Conservation (phyloP, 2,329 filamentous ascomycete species). For the Fusarium sp. region DNA sequence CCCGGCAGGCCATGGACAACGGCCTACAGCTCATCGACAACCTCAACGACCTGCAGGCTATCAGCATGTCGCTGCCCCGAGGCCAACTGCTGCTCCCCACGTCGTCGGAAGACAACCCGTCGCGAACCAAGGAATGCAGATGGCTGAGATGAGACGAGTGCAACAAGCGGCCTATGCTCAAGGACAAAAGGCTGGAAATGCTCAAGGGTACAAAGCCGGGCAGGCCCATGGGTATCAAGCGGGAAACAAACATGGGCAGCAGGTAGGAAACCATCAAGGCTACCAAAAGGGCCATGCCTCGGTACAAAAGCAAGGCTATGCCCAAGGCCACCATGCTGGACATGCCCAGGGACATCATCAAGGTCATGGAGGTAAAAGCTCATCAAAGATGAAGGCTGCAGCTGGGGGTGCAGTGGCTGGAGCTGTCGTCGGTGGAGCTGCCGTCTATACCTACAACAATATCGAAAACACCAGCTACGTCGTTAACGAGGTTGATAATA, state of each 20-base stretch:
- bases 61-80: slow-evolving; percentile 17
- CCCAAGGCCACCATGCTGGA: background rate
- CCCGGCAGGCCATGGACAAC: slow-evolving; percentile 1
- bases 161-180: slow-evolving; percentile 19
- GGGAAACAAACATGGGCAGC: slow-evolving; percentile 8
- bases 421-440: background rate
- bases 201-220: background rate
- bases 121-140: slow-evolving; percentile 28
- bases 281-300: background rate
- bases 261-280: slow-evolving; percentile 5
- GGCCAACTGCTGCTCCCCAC: slow-evolving; percentile 1
- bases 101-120: slow-evolving; percentile 28
- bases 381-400: slow-evolving; percentile 12
- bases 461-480: slow-evolving; percentile 20
- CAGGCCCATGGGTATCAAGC: slow-evolving; percentile 1
- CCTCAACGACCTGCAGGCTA: slow-evolving; percentile 11
- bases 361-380: slow-evolving; percentile 7
- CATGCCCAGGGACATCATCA: slow-evolving; percentile 4
- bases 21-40: slow-evolving; percentile 4
- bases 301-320: slow-evolving; percentile 6
- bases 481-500: slow-evolving; percentile 9
- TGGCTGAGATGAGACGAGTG: slow-evolving; percentile 15
- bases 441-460: slow-evolving; percentile 19
- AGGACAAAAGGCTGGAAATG: slow-evolving; percentile 7
- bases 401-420: slow-evolving; percentile 11